Percentiles rank a stretch among this genome's conserved stretches.
phyloP scores from a whole-genome alignment of 1,139 yeast species.

The Lodderomyces oxycetoniae region DNA sequence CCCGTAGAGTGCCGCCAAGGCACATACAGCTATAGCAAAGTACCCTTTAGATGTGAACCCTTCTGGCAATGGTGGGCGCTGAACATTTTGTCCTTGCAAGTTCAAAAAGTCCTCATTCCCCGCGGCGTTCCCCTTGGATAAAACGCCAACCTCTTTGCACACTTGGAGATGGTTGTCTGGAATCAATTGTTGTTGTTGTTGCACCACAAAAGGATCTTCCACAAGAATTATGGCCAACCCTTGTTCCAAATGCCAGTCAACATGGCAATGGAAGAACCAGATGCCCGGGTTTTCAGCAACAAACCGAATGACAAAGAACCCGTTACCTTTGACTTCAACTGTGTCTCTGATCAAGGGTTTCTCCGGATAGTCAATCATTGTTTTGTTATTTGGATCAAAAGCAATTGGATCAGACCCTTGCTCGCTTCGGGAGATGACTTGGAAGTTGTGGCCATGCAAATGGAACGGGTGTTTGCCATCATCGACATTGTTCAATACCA shows the following conservation, averaged over 20 bases:
- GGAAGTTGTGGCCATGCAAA: constrained; percentile 78
- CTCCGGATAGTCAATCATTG: constrained; percentile 30
- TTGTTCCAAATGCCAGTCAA: constrained; percentile 62
- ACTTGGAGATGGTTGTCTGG: constrained; percentile 55
- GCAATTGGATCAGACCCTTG: constrained; percentile 33
- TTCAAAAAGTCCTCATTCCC: constrained; percentile 65
- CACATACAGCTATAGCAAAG: constrained; percentile 78
- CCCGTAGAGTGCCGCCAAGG: constrained; percentile 76
- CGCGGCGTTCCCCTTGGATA: constrained; percentile 78
- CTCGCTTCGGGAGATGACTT: constrained; percentile 37
- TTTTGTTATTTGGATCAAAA: constrained; percentile 35
- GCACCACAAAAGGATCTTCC: constrained; percentile 54
- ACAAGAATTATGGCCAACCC: constrained; percentile 50
- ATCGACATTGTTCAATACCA: constrained; percentile 66
- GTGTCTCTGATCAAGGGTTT: constrained; percentile 71
- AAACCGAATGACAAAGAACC: constrained; percentile 58
- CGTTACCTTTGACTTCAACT: constrained; percentile 58
- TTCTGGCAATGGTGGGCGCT: constrained; percentile 58
- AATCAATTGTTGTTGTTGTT: constrained; percentile 42
- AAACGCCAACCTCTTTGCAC: constrained; percentile 51
- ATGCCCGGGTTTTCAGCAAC: constrained; percentile 59
- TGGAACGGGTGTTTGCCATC: constrained; percentile 88
- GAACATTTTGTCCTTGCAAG: constrained; percentile 68
- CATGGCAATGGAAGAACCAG: constrained; percentile 64
- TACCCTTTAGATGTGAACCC: constrained; percentile 92